phyloP scores from a whole-genome alignment of 1,284 basidiomycete species.

The Sporisorium exsertum region DNA sequence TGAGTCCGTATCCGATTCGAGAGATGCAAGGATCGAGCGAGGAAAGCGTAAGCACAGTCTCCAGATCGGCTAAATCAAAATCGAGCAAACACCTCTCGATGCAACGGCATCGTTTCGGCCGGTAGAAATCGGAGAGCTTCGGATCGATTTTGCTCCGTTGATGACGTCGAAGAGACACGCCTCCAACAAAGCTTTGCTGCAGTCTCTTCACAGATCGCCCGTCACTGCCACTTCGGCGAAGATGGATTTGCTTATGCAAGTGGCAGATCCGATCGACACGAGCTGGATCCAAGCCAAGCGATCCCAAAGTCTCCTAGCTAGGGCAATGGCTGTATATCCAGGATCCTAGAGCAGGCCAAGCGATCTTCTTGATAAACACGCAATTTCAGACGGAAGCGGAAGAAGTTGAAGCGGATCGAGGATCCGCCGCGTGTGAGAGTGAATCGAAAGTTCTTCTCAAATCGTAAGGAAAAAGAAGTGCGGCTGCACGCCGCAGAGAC shows the following conservation, averaged over 20 bases:
- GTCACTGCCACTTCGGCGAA: neutral
- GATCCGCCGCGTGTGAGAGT: neutral
- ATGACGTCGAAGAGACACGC: slow-evolving; percentile 20
- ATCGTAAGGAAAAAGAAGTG: neutral
- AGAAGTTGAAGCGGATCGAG: neutral
- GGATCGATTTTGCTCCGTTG: slow-evolving; percentile 19
- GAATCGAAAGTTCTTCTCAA: neutral
- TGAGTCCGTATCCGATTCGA: no score
- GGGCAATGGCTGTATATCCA: slow-evolving; percentile 5
- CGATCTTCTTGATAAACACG: neutral
- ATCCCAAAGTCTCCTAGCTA: neutral
- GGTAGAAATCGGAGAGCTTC: slow-evolving; percentile 16
- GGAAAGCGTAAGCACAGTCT: neutral
- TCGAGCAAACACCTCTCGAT: neutral
- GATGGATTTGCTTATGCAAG: neutral
- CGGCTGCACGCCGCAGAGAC: slow-evolving; percentile 3
- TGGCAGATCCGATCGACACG: neutral
- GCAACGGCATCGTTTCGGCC: neutral
- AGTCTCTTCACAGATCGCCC: neutral
- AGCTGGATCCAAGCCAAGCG: neutral
- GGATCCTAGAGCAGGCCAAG: slow-evolving; percentile 5
- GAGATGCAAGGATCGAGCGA: no score
- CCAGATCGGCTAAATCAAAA: neutral
- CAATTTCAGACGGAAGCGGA: neutral
- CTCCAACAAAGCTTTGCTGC: slow-evolving; percentile 17